Percentiles rank a stretch among this genome's conserved stretches.
Conservation (phyloP, 306 rosid genomes). For the Spatholobus suberectus region DNA sequence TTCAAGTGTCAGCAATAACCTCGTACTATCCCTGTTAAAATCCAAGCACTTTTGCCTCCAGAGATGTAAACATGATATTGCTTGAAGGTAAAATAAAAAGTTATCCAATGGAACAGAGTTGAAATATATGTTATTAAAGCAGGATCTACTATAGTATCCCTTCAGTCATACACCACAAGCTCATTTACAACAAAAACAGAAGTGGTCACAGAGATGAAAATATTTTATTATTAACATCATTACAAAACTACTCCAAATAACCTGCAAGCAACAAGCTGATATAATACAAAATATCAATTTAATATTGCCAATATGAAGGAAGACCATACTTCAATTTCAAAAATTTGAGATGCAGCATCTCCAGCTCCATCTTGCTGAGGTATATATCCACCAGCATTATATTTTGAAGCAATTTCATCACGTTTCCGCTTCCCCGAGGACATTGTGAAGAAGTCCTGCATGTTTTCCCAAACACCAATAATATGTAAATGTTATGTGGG, state of each 20-base stretch:
- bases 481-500: constrained; percentile 26
- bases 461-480: constrained; percentile 36
- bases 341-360: constrained; percentile 58
- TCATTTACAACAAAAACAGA: constrained; percentile 18
- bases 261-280: neutral
- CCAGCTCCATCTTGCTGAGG: constrained; percentile 98
- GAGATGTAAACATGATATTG: neutral
- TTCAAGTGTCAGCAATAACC: neutral
- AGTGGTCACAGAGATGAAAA: neutral
- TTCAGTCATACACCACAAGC: constrained; percentile 8
- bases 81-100: neutral
- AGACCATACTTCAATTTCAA: constrained; percentile 73
- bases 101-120: neutral
- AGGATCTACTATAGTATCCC: neutral
- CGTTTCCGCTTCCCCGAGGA: constrained; percentile 83
- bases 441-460: constrained; percentile 78
- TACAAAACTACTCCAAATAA: neutral
- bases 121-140: neutral
- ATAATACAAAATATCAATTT: neutral
- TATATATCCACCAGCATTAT: constrained; percentile 71
- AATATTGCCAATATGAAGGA: neutral
- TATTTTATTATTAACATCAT: neutral
- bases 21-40: neutral
- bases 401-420: constrained; percentile 74
- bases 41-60: neutral